Evolutionary conservation across 257 asterid species (phyloP).

Genomic region (Solanum microdontum): DNA sequence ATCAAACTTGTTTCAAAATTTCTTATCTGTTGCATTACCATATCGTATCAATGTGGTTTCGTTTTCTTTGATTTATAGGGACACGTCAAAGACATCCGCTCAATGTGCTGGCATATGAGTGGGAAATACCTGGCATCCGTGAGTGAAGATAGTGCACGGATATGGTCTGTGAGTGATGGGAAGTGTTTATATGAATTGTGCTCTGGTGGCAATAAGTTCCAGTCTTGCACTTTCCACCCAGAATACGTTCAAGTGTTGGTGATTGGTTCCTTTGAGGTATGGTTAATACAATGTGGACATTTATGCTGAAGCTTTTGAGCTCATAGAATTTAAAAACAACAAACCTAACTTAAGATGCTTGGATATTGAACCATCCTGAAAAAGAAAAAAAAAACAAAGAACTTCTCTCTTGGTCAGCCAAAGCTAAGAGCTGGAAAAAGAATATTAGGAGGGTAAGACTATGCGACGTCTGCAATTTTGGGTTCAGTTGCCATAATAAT

Average conservation of each 20-base stretch:
- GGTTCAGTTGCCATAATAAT: neutral
- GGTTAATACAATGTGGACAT: neutral
- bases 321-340: neutral
- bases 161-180: conserved; percentile 28
- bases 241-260: conserved; percentile 21
- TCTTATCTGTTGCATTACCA: neutral
- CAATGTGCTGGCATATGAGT: conserved; percentile 30
- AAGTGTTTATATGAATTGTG: conserved; percentile 16
- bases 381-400: neutral
- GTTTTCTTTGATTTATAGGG: conserved; percentile 18
- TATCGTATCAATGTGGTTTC: neutral
- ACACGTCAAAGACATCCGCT: conserved; percentile 21
- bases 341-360: neutral
- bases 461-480: neutral
- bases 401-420: neutral
- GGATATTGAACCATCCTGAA: neutral
- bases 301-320: neutral
- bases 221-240: conserved; percentile 38
- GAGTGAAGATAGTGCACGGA: conserved; percentile 31
- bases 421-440: neutral
- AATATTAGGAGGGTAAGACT: neutral
- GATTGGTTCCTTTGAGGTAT: conserved; percentile 21
- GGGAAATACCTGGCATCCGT: conserved; percentile 33
- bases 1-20: neutral
- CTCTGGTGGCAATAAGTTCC: conserved; percentile 19